phyloP scores from a whole-genome alignment of 2,329 filamentous ascomycete genomes.

The Cladorrhinum sp. region DNA sequence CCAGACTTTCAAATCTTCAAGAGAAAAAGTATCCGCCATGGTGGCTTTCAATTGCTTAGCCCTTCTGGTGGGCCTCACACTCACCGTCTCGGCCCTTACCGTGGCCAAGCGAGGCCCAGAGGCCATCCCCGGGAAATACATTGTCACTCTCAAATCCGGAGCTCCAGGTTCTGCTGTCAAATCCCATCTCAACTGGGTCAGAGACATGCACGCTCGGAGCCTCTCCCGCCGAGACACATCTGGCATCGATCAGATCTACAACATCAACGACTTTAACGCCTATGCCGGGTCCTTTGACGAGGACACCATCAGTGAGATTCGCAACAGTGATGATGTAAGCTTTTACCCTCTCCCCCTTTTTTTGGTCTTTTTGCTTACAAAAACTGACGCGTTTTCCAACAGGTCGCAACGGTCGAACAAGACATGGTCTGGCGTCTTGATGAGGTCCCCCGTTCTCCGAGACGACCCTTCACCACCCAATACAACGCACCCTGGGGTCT shows the following conservation, averaged over 20 bases:
- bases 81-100: slow-evolving; percentile 25
- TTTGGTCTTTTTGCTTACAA: not conserved
- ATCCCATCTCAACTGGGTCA: slow-evolving; percentile 38
- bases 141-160: slow-evolving; percentile 41
- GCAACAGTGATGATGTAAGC: slow-evolving; percentile 35
- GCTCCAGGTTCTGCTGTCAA: slow-evolving; percentile 33
- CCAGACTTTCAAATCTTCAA: not conserved
- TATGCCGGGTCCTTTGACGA: slow-evolving; percentile 45
- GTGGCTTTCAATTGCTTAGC: not conserved
- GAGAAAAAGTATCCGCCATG: too few species aligned
- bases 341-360: not conserved
- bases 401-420: slow-evolving; percentile 24
- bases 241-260: slow-evolving; percentile 43
- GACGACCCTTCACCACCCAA: slow-evolving; percentile 13
- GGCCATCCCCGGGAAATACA: slow-evolving; percentile 40
- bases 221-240: slow-evolving; percentile 34
- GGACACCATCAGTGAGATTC: slow-evolving; percentile 40
- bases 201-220: slow-evolving; percentile 37
- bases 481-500: slow-evolving; percentile 28
- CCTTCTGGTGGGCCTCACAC: not conserved
- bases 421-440: slow-evolving; percentile 22
- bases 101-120: slow-evolving; percentile 33
- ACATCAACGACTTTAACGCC: slow-evolving; percentile 40
- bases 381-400: not conserved
- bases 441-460: not conserved